Evolutionary conservation across 2,329 filamentous ascomycete genomes (phyloP).

Genomic region (Hypoxylon sp.): DNA sequence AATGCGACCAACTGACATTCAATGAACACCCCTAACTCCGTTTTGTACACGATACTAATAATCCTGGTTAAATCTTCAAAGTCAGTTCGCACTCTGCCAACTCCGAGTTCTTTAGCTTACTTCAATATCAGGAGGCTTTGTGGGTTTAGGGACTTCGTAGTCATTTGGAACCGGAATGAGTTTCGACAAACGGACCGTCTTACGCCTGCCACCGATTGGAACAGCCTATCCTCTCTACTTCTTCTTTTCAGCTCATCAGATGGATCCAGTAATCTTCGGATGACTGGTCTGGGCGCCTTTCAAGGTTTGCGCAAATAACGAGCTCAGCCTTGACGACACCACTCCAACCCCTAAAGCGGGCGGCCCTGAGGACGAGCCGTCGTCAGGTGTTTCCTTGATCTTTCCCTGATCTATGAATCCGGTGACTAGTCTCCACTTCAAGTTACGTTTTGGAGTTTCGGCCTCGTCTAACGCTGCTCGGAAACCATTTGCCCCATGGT

Average conservation of each 20-base stretch:
- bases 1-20: not conserved
- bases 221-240: slow-evolving; percentile 14
- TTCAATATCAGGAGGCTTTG: not conserved
- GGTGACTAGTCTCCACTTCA: slow-evolving; percentile 26
- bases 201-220: slow-evolving; percentile 6
- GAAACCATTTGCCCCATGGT: slow-evolving; percentile 11
- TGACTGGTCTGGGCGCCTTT: slow-evolving; percentile 21
- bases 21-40: not conserved
- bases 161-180: slow-evolving; percentile 16
- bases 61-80: not conserved
- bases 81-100: not conserved
- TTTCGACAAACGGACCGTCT: slow-evolving; percentile 19
- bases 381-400: not conserved
- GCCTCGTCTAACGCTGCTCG: slow-evolving; percentile 12
- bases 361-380: not conserved
- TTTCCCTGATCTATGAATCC: slow-evolving; percentile 29
- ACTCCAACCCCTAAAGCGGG: slow-evolving; percentile 10
- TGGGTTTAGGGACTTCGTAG: not conserved
- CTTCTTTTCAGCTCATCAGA: slow-evolving; percentile 12
- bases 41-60: not conserved
- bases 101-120: not conserved
- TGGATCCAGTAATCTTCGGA: slow-evolving; percentile 18
- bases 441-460: slow-evolving; percentile 7
- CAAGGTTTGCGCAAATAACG: slow-evolving; percentile 13
- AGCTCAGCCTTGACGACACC: slow-evolving; percentile 21